These are phyloP conservation scores for Monosporascus sp. DNA, from an alignment of 2,329 filamentous ascomycete species.

Conservation along the genomic window DNA sequence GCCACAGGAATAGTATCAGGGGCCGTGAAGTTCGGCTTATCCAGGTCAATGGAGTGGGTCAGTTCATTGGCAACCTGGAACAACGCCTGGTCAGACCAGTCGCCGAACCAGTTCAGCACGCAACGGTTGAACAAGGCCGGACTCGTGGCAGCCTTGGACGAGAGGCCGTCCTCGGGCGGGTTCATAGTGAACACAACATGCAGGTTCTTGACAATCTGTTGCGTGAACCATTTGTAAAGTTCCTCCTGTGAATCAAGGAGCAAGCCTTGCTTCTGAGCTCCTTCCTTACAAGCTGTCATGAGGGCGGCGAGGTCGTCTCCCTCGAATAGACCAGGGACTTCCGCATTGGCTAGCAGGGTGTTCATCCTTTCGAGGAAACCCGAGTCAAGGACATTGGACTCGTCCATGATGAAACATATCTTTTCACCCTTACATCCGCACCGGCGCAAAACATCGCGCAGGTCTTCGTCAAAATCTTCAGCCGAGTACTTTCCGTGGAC, in stretches of 20 bases:
- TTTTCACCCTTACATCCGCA: slow-evolving; percentile 98
- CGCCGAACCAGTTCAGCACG: slow-evolving; percentile 98
- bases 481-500: slow-evolving; percentile 97
- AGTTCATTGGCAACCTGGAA: slow-evolving; percentile 97
- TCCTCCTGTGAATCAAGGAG: slow-evolving; percentile 97
- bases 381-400: slow-evolving; percentile 96
- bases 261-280: slow-evolving; percentile 90
- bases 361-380: slow-evolving; percentile 99
- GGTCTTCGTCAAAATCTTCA: slow-evolving; percentile 97
- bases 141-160: slow-evolving; percentile 94
- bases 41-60: slow-evolving; percentile 92
- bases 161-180: slow-evolving; percentile 88
- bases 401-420: slow-evolving; percentile 99
- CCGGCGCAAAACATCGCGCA: slow-evolving; percentile 86
- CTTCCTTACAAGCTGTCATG: slow-evolving; percentile 99
- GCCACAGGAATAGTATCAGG: slow-evolving; percentile 91
- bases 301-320: slow-evolving; percentile 98
- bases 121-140: slow-evolving; percentile 99
- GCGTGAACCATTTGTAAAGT: slow-evolving; percentile 99
- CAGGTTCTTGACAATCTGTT: slow-evolving; percentile 97
- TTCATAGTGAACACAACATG: slow-evolving; percentile 99
- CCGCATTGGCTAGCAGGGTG: slow-evolving; percentile 95
- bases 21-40: slow-evolving; percentile 77
- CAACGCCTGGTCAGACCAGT: slow-evolving; percentile 98
- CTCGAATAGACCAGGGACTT: slow-evolving; percentile 97